These are phyloP conservation scores for Vitis vinifera DNA, from an alignment of 164 flowering plant genomes.

Conservation along the genomic window DNA sequence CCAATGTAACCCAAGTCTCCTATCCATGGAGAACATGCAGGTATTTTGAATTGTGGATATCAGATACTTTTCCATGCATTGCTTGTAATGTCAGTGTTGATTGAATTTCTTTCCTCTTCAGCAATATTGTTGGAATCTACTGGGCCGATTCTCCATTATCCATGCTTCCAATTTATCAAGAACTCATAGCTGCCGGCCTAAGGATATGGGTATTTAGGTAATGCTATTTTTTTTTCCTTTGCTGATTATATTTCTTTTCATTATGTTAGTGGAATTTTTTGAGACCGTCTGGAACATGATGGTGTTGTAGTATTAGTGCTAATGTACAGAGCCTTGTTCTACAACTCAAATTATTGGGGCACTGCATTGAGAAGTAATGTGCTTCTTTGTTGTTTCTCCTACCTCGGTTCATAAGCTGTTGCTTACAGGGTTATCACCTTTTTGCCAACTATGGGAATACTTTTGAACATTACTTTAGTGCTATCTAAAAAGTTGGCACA, in stretches of 20 bases:
- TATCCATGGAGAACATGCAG: constrained; percentile 93
- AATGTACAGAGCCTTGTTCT: no score
- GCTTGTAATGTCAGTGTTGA: neutral
- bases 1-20: constrained; percentile 66
- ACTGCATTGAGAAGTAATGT: no score
- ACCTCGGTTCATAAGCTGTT: no score
- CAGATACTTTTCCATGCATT: neutral
- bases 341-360: no score
- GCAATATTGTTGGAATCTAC: constrained; percentile 67
- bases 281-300: neutral
- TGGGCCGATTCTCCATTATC: constrained; percentile 89
- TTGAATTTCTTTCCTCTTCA: constrained; percentile 29
- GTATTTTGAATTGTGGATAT: constrained; percentile 25
- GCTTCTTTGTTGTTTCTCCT: no score
- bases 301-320: no score
- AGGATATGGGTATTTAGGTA: constrained; percentile 94
- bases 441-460: no score
- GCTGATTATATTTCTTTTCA: neutral
- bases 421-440: no score
- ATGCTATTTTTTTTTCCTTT: neutral
- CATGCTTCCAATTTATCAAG: constrained; percentile 87
- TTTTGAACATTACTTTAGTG: no score
- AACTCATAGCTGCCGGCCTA: constrained; percentile 80
- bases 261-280: neutral
- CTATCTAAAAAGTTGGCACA: no score